phyloP scores from a whole-genome alignment of 2,329 filamentous ascomycete genomes.

The Exophiala spinifera region DNA sequence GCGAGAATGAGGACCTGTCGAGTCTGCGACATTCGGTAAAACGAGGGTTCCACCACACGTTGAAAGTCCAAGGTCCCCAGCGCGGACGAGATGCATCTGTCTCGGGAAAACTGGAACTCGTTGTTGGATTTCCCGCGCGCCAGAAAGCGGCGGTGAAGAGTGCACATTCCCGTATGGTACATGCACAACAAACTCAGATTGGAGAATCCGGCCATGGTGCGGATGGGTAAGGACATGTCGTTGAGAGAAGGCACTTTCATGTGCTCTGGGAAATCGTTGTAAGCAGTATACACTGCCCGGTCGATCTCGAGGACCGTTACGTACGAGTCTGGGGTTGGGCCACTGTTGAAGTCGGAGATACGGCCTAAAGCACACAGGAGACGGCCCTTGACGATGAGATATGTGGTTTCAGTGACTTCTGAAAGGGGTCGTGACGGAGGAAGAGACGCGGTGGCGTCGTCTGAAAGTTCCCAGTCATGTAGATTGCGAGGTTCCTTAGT shows the following conservation, averaged over 20 bases:
- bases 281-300: neutral
- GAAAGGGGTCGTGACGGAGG: constrained; percentile 8
- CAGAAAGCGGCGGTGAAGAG: neutral
- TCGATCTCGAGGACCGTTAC: constrained; percentile 1
- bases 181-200: constrained; percentile 1
- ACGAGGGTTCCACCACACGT: neutral
- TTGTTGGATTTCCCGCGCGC: neutral
- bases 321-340: neutral
- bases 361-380: neutral
- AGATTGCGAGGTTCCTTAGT: constrained; percentile 57
- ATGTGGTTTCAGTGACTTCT: constrained; percentile 7
- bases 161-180: neutral
- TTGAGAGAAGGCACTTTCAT: neutral
- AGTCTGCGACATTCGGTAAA: neutral
- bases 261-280: neutral
- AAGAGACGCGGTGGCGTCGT: constrained; percentile 27
- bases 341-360: neutral
- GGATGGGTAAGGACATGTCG: neutral
- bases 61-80: neutral
- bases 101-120: neutral
- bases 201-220: neutral
- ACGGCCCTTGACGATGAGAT: constrained; percentile 4
- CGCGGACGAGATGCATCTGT: neutral
- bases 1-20: neutral
- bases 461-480: constrained; percentile 58